These are phyloP conservation scores for Wilhelminamyces savonicus DNA, from an alignment of 805 yeast species.

Conservation along the genomic window DNA sequence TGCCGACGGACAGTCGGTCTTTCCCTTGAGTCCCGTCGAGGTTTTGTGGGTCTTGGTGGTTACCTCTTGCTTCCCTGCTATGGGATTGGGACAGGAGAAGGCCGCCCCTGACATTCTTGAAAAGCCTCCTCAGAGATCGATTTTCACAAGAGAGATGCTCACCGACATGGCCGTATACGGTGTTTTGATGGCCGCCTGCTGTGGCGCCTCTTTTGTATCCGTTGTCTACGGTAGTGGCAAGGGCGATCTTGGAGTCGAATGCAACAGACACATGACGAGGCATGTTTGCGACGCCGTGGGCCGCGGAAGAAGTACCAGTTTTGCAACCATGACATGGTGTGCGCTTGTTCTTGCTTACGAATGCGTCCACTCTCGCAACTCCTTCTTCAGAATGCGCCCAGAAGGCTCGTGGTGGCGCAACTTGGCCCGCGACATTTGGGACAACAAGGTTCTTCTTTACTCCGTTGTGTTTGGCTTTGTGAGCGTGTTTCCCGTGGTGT, in stretches of 20 bases:
- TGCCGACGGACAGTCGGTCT: conserved; percentile 58
- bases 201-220: conserved; percentile 30
- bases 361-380: conserved; percentile 29
- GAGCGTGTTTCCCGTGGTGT: conserved; percentile 34
- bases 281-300: conserved; percentile 26
- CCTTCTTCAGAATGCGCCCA: conserved; percentile 31
- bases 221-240: conserved; percentile 34
- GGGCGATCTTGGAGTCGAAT: conserved; percentile 31
- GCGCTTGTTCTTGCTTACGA: conserved; percentile 36
- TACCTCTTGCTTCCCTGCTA: conserved; percentile 32
- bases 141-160: conserved; percentile 36
- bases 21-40: conserved; percentile 56
- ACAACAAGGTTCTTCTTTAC: conserved; percentile 32
- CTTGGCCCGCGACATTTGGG: conserved; percentile 28
- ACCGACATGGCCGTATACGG: conserved; percentile 37
- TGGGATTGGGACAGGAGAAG: conserved; percentile 32
- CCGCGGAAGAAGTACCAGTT: conserved; percentile 32
- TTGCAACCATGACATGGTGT: conserved; percentile 37
- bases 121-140: conserved; percentile 29
- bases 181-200: conserved; percentile 35
- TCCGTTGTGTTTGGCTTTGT: conserved; percentile 29
- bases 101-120: conserved; percentile 34
- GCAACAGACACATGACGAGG: conserved; percentile 22
- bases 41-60: conserved; percentile 30
- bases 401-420: conserved; percentile 35